Evolutionary conservation across 2,329 filamentous ascomycete species (phyloP), one percentile per base, ranked within the genome.

Genomic region (Fusarium sp.): DNA sequence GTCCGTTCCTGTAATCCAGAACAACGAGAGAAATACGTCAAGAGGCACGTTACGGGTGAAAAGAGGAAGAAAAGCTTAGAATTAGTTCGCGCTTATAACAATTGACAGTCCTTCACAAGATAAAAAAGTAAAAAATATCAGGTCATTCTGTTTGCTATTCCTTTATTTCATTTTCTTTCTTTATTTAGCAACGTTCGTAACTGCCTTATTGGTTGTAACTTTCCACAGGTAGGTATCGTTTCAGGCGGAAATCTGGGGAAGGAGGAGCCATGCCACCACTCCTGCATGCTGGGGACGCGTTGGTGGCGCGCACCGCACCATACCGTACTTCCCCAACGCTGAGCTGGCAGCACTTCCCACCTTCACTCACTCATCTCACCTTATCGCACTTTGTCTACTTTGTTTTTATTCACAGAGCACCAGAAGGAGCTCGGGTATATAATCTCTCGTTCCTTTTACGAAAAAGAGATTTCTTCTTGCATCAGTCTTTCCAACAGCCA

Each of bases 1-100:
- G 88, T 79, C 86, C 89, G 28, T 90, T 90, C 76, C 80, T 90
- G 77, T 74, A 57, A 74, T 9, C 37, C 25, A 42, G 54, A 53
- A 58, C 35, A 44, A 54, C 33, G 32, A 25, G 18, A 59, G 58
- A 42, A 33, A 23, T 19, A 50, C 13, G 44, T 49, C 53, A 43
- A n/a, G 21, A 46, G 16, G 35, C 25, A 25, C 7, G 54, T 32
- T 25, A 28, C 6, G 35, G 32, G 23, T 21, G 18, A 49, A 43
- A 53, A 57, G 28, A 18, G 23, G n/a, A 53, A 33, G 28, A 38
- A 53, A 25, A 54, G 52, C 33, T 42, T 44, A 44, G 21, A 10
- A 38, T n/a, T 30, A 35, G 19, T 35, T 25, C 30, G 19, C n/a
- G 33, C 21, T 19, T 15, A 42, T 21, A 28, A 58, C 30, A 58